Conservation (phyloP, 306 rosid species). For the Prunus padus region DNA sequence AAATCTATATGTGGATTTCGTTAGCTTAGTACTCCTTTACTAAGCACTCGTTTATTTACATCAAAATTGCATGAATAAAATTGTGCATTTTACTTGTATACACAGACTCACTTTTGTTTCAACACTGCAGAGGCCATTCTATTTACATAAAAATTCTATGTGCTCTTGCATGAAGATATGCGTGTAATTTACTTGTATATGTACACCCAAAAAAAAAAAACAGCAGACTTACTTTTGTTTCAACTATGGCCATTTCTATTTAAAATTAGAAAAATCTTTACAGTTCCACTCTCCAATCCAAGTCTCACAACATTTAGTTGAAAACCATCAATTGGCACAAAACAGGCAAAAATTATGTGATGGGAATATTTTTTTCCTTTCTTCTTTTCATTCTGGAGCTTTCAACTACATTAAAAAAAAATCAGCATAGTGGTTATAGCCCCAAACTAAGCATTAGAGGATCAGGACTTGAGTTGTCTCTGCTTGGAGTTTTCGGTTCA, state of each 20-base stretch:
- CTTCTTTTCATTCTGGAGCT: neutral
- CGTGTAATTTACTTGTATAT: no score
- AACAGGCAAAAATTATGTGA: no score
- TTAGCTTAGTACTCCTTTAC: neutral
- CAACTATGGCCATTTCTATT: neutral
- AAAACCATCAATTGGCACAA: no score
- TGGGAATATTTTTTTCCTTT: no score
- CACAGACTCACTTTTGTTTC: neutral
- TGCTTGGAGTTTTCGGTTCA: conserved; percentile 6
- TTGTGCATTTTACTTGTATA: neutral
- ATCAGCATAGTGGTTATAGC: neutral
- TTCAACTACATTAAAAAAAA: neutral
- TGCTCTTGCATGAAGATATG: no score
- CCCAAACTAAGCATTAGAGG: conserved; percentile 3
- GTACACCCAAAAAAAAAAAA: no score
- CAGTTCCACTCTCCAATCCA: neutral
- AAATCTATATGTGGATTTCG: neutral
- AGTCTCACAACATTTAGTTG: neutral
- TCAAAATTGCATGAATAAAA: neutral
- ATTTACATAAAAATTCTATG: no score
- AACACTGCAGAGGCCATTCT: neutral
- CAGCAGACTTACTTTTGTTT: no score
- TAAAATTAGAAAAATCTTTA: no score
- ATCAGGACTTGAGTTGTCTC: conserved; percentile 10
- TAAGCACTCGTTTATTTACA: no score